Base-by-base conservation (phyloP, 2,329 filamentous ascomycete genomes). In the Diaporthe velutina region DNA sequence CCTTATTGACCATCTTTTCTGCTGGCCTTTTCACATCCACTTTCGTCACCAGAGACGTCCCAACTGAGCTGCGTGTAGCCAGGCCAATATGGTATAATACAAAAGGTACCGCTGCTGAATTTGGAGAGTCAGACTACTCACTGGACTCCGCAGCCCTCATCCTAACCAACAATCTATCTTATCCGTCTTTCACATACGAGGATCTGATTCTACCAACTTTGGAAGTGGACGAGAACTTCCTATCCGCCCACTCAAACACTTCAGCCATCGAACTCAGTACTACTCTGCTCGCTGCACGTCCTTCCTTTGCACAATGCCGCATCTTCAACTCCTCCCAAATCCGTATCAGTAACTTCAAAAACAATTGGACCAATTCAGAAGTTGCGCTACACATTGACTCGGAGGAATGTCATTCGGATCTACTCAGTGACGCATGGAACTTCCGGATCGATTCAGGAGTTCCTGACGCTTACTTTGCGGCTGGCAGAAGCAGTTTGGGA, bases 161-260 rank as follows among this genome's bases (percentile, higher is more conserved):
- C 33, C 22, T 58, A 9, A 12, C 33, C 33, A 40, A 2, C 55
- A 58, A 58, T 25, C 22, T 58, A 17, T 38, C 55, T 9, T 58
- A 58, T 6, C 22, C 55, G 19, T 38, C 55, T 58, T 58, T 58
- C 55, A 58, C 55, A 12, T 58, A 58, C 33, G 55, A 58, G 4
- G 55, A 58, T 25, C 33, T 58, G 33, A 25, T 58, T 40, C 33
- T 58, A 15, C 55, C 55, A 25, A 38, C 33, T 1, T 25, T 58
- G 55, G 33, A 38, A 25, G 55, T 58, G 3, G 19, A 40, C 33
- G 1, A 40, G 17, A 40, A 17, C 22, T 38, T 38, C 55, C 10
- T 40, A 25, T 40, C 33, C 19, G 33, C 33, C 33, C n/a, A 58
- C 33, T 2, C 55, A 15, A 58, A 58, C 4, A 38, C 55, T 25